Conservation (phyloP, 78 protist species). For the Guillardia theta region DNA sequence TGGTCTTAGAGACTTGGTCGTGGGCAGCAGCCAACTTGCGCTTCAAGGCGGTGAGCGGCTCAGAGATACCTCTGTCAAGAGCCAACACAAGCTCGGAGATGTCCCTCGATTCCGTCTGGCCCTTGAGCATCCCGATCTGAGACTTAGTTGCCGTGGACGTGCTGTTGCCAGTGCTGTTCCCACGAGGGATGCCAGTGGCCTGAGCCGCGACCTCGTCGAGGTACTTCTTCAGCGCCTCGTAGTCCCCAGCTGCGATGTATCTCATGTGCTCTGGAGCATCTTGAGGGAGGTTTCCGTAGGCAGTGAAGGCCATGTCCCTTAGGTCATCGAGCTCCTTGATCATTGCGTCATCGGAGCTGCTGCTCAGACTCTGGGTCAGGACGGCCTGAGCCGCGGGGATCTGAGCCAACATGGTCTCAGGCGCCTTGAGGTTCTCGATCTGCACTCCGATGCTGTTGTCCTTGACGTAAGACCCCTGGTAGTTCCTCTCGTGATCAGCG, state of each 20-base stretch:
- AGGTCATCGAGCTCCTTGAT: constrained; percentile 6
- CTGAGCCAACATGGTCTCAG: neutral
- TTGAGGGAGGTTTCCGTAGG: neutral
- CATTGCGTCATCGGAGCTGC: neutral
- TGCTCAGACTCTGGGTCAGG: neutral
- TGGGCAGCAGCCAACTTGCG: neutral
- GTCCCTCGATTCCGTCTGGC: no score
- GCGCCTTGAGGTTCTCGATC: neutral
- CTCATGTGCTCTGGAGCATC: neutral
- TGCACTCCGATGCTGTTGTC: constrained; percentile 7
- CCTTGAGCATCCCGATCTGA: neutral
- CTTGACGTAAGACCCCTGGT: neutral
- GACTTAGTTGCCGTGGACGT: neutral
- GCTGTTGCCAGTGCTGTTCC: neutral
- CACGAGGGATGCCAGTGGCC: neutral
- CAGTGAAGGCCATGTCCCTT: neutral
- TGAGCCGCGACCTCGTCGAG: neutral
- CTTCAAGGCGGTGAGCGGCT: neutral
- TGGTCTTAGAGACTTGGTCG: neutral
- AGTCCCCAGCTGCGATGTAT: neutral
- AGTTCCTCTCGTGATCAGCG: neutral
- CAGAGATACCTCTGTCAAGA: neutral
- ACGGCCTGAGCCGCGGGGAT: neutral
- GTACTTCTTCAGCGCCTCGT: neutral
- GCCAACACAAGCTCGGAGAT: neutral